Conservation (phyloP, 1,139 yeast species). For the Arxiozyma telluris region DNA sequence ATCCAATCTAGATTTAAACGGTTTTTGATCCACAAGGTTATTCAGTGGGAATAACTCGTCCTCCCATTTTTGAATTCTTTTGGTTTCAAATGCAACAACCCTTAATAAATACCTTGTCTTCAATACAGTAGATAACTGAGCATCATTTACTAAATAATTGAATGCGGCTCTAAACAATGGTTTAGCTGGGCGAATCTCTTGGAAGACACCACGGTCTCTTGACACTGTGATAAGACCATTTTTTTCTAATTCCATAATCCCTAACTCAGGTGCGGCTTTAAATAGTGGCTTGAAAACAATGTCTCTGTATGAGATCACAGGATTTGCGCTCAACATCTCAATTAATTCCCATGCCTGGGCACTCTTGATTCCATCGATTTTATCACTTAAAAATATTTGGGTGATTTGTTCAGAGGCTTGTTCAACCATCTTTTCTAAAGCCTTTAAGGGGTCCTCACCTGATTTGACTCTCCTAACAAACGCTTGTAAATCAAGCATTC, state of each 20-base stretch:
- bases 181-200: conserved; percentile 63
- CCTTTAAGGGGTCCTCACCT: conserved; percentile 75
- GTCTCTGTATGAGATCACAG: conserved; percentile 42
- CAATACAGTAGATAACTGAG: conserved; percentile 47
- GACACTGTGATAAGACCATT: conserved; percentile 62
- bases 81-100: conserved; percentile 52
- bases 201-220: conserved; percentile 67
- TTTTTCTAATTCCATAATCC: conserved; percentile 66
- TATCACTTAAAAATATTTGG: conserved; percentile 59
- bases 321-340: conserved; percentile 47
- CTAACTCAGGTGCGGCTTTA: conserved; percentile 45
- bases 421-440: conserved; percentile 66
- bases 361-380: conserved; percentile 48
- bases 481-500: conserved; percentile 88
- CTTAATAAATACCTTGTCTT: conserved; percentile 53
- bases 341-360: conserved; percentile 88
- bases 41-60: conserved; percentile 58
- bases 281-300: conserved; percentile 55
- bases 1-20: conserved; percentile 51
- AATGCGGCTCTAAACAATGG: conserved; percentile 84
- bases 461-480: conserved; percentile 78
- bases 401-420: conserved; percentile 86
- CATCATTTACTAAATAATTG: conserved; percentile 49
- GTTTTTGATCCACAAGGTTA: conserved; percentile 39
- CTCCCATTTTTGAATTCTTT: conserved; percentile 56